phyloP scores from a whole-genome alignment of 2,329 filamentous ascomycete species.

The Phyllosticta ampelicida region DNA sequence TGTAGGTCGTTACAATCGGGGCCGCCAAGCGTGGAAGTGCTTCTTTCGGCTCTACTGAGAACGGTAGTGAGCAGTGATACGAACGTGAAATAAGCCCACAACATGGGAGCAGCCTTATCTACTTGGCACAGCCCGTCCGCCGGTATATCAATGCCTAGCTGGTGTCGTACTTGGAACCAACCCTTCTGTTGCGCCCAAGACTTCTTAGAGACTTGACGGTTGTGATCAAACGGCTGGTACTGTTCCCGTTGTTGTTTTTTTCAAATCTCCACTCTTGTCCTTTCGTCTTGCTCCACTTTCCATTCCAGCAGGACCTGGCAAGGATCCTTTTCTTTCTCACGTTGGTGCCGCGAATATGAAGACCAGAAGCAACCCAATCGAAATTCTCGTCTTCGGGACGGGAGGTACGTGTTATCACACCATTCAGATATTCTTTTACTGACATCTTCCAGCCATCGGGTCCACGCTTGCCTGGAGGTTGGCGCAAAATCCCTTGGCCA shows the following conservation, averaged over 20 bases:
- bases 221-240: background rate
- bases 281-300: background rate
- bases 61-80: background rate
- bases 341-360: background rate
- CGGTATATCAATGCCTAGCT: background rate
- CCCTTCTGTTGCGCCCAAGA: background rate
- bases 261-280: conserved; percentile 1
- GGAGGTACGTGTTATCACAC: background rate
- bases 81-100: background rate
- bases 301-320: background rate
- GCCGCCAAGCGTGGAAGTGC: background rate
- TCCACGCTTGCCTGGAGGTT: conserved; percentile 17
- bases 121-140: background rate
- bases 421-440: background rate
- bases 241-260: conserved; percentile 1
- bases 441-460: conserved; percentile 13
- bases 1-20: background rate
- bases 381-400: conserved; percentile 9
- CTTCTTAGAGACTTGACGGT: background rate
- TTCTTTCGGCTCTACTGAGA: background rate
- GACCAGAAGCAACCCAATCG: background rate
- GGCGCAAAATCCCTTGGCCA: conserved; percentile 13
- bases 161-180: background rate
- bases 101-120: background rate
- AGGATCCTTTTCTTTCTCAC: background rate